These are phyloP conservation scores for Nitzschia sp. DNA, from an alignment of 108 stramenopile genomes.

Conservation along the genomic window DNA sequence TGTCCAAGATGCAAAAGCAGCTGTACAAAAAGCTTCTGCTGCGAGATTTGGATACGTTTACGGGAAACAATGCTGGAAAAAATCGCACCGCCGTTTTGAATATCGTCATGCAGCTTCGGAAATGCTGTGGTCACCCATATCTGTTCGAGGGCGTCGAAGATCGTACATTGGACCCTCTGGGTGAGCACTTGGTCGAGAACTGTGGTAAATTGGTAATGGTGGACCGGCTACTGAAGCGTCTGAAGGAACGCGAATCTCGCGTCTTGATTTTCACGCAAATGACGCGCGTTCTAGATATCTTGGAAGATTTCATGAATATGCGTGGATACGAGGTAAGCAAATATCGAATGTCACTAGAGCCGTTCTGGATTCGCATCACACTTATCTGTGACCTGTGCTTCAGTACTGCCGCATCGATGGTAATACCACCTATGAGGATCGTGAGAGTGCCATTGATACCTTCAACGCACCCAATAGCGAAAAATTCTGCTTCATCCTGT, in stretches of 20 bases:
- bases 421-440: conserved; percentile 92
- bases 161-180: conserved; percentile 81
- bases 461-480: conserved; percentile 92
- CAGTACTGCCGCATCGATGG: conserved; percentile 99
- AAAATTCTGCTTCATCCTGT: conserved; percentile 90
- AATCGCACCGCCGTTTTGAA: conserved; percentile 87
- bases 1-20: conserved; percentile 92
- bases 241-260: conserved; percentile 87
- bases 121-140: conserved; percentile 98
- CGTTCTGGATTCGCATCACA: no score
- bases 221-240: conserved; percentile 85
- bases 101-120: conserved; percentile 99
- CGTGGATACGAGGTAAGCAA: conserved; percentile 53
- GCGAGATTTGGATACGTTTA: conserved; percentile 84
- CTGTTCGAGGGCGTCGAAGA: conserved; percentile 97
- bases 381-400: no score
- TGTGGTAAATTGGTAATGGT: conserved; percentile 87
- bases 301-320: conserved; percentile 92
- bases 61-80: conserved; percentile 67
- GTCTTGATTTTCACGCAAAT: conserved; percentile 98
- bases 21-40: conserved; percentile 90
- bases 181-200: conserved; percentile 88
- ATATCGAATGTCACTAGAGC: no score
- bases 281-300: conserved; percentile 94
- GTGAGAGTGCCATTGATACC: conserved; percentile 87